phyloP scores from a whole-genome alignment of 73 alveolate species.

The Blepharisma japonicum region DNA sequence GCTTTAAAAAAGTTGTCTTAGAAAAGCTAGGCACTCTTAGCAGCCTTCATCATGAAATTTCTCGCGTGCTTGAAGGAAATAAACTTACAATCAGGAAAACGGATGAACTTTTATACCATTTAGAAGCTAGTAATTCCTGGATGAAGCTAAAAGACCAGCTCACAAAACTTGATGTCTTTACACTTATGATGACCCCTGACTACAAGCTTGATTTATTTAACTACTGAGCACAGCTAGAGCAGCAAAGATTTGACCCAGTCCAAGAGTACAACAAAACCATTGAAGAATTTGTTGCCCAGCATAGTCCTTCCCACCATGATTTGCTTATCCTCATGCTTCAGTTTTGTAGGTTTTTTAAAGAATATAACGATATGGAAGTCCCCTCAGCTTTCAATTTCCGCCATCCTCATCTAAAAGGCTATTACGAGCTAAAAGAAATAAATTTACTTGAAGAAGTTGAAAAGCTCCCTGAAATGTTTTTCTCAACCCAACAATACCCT shows the following conservation, averaged over 20 bases:
- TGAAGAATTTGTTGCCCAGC: slow-evolving; percentile 53
- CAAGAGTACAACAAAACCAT: slow-evolving; percentile 54
- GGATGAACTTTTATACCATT: slow-evolving; percentile 48
- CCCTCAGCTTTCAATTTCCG: slow-evolving; percentile 36
- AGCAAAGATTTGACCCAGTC: slow-evolving; percentile 61
- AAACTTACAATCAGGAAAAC: slow-evolving; percentile 39
- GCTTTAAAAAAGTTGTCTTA: neutral
- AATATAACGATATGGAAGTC: slow-evolving; percentile 53
- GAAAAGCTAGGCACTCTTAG: neutral
- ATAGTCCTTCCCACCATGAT: slow-evolving; percentile 44
- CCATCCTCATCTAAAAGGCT: slow-evolving; percentile 57
- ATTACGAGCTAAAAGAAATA: slow-evolving; percentile 44
- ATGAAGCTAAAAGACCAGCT: slow-evolving; percentile 52
- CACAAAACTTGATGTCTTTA: slow-evolving; percentile 49
- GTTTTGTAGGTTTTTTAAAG: slow-evolving; percentile 52
- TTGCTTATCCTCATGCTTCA: slow-evolving; percentile 48
- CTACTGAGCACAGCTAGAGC: slow-evolving; percentile 49
- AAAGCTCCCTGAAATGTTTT: slow-evolving; percentile 34
- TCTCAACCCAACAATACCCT: slow-evolving; percentile 23
- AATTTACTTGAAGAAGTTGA: slow-evolving; percentile 44
- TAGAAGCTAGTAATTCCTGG: slow-evolving; percentile 41
- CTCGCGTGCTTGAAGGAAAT: slow-evolving; percentile 42
- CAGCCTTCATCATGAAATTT: slow-evolving; percentile 27
- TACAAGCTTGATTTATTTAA: slow-evolving; percentile 43
- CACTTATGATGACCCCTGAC: slow-evolving; percentile 47